These are phyloP conservation scores for Diaporthe helianthi DNA, from an alignment of 2,329 filamentous ascomycete genomes.

Conservation along the genomic window DNA sequence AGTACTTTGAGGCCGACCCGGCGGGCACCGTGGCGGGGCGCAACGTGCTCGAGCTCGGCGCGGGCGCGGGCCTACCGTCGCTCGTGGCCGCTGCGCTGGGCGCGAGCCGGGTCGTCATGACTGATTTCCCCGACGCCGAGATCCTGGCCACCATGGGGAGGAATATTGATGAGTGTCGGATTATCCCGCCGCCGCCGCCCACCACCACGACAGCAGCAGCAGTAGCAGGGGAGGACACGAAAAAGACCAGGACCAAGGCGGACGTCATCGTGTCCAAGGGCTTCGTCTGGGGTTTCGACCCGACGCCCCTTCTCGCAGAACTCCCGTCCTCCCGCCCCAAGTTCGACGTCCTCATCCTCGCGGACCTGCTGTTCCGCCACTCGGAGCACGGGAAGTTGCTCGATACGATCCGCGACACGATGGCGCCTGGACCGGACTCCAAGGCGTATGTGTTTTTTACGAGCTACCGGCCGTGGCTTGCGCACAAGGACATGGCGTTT, in stretches of 20 bases:
- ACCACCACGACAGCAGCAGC: conserved; percentile 42
- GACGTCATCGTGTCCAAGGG: conserved; percentile 66
- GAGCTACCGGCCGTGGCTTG: conserved; percentile 89
- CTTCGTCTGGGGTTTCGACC: conserved; percentile 82
- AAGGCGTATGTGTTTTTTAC: conserved; percentile 91
- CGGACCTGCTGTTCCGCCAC: conserved; percentile 91
- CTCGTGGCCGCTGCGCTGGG: conserved; percentile 78
- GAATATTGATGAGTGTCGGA: conserved; percentile 70
- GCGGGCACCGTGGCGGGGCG: conserved; percentile 64
- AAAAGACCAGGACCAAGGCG: conserved; percentile 44
- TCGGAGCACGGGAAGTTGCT: conserved; percentile 83
- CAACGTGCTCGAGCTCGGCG: conserved; percentile 87
- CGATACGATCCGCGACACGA: conserved; percentile 71
- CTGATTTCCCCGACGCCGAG: conserved; percentile 87
- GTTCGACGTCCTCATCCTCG: conserved; percentile 86
- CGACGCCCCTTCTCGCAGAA: conserved; percentile 63
- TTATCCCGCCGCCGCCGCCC: conserved; percentile 36
- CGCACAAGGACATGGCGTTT: conserved; percentile 84
- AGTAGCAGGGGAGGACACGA: conserved; percentile 45
- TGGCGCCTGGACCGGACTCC: conserved; percentile 62
- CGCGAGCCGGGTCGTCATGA: conserved; percentile 76
- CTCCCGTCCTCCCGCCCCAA: conserved; percentile 49
- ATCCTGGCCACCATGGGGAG: conserved; percentile 80
- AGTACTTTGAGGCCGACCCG: conserved; percentile 78
- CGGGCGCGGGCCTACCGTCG: conserved; percentile 84